These are phyloP conservation scores for Phyllostachys edulis DNA, from an alignment of 176 grass and related monocot genomes.

Conservation along the genomic window DNA sequence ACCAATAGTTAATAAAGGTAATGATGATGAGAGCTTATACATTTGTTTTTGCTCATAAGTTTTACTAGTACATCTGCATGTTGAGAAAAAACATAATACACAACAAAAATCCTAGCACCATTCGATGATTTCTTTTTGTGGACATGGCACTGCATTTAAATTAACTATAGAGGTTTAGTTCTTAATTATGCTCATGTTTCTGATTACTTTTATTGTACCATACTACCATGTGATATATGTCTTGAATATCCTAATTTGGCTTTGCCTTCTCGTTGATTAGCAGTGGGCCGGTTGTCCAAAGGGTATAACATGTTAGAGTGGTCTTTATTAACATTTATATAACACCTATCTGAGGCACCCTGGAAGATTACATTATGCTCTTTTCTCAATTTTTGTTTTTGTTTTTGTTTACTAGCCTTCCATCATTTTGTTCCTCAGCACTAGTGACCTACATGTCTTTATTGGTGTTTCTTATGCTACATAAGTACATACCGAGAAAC, in stretches of 20 bases:
- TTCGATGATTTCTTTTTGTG: neutral
- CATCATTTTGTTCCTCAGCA: neutral
- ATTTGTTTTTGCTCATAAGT: neutral
- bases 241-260: neutral
- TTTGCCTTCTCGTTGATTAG: neutral
- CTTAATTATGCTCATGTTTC: neutral
- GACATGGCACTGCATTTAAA: neutral
- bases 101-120: neutral
- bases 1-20: slow-evolving; percentile 11
- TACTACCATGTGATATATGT: neutral
- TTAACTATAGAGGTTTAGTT: neutral
- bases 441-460: neutral
- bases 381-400: neutral
- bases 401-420: neutral
- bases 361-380: neutral
- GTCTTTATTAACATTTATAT: neutral
- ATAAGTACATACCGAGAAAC: neutral
- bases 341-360: neutral
- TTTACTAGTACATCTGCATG: neutral
- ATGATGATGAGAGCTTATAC: neutral
- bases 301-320: neutral
- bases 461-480: neutral
- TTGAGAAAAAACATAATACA: neutral
- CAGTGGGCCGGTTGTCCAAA: neutral
- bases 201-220: neutral